A percentile compares a stretch with the other conserved stretches of the same genome.
Conservation (phyloP, 768 basidiomycete species). For the Tylopilus plumbeoviolaceoides region DNA sequence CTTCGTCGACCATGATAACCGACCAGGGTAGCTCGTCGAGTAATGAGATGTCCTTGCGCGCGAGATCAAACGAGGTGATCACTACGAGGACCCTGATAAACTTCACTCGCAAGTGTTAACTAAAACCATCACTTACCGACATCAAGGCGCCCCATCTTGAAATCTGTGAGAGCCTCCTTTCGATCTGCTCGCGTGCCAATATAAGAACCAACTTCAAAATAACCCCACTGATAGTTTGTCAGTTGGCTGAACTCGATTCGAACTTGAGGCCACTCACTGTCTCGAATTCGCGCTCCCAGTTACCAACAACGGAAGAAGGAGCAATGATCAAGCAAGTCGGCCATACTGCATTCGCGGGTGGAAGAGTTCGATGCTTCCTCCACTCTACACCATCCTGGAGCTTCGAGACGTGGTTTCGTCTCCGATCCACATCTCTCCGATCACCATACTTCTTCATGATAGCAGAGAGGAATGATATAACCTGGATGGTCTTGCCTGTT, state of each 20-base stretch:
- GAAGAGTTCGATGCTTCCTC: conserved; percentile 49
- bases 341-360: conserved; percentile 70
- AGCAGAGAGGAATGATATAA: conserved; percentile 83
- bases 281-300: conserved; percentile 88
- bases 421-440: conserved; percentile 57
- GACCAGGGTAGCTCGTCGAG: conserved; percentile 70
- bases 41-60: conserved; percentile 63
- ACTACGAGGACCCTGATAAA: conserved; percentile 41
- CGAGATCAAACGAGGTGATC: conserved; percentile 75
- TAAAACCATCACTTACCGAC: conserved; percentile 51
- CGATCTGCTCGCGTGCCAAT: conserved; percentile 51
- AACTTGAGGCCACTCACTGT: conserved; percentile 45
- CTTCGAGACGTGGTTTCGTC: conserved; percentile 60
- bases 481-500: conserved; percentile 91
- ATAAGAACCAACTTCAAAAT: conserved; percentile 83
- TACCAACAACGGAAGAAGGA: conserved; percentile 76
- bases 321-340: conserved; percentile 86
- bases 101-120: neutral
- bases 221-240: conserved; percentile 69
- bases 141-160: conserved; percentile 79
- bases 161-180: conserved; percentile 57
- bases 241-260: neutral
- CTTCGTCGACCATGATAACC: conserved; percentile 83
- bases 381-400: conserved; percentile 60
- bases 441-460: conserved; percentile 84